These are phyloP conservation scores for Malbranchea cinnamomea DNA, from an alignment of 2,329 filamentous ascomycete species.

Conservation along the genomic window DNA sequence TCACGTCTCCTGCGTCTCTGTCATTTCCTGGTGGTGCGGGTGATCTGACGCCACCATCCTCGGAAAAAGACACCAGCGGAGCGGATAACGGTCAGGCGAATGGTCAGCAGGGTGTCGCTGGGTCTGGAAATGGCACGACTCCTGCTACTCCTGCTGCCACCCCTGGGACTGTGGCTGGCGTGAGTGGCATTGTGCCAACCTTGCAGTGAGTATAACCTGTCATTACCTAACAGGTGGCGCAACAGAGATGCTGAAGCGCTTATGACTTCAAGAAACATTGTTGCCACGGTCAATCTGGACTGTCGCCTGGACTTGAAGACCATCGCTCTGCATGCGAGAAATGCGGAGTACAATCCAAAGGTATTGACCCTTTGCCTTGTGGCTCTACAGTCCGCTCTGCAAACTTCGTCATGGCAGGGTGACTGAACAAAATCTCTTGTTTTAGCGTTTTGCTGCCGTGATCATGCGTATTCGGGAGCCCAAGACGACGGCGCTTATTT, in stretches of 20 bases:
- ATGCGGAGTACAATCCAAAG: conserved; percentile 98
- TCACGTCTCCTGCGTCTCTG: conserved; percentile 81
- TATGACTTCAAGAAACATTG: conserved; percentile 67
- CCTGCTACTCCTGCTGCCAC: conserved; percentile 85
- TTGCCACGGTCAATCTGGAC: conserved; percentile 95
- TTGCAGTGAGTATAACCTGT: conserved; percentile 83
- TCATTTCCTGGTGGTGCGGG: conserved; percentile 77
- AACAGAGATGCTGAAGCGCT: conserved; percentile 35
- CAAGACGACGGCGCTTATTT: conserved; percentile 96
- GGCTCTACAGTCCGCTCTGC: background rate
- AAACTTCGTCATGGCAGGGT: conserved; percentile 20
- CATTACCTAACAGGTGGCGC: conserved; percentile 28
- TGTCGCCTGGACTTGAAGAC: conserved; percentile 97
- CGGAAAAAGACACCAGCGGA: conserved; percentile 47
- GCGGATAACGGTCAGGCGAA: conserved; percentile 28
- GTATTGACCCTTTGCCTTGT: conserved; percentile 36
- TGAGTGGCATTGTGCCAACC: conserved; percentile 80
- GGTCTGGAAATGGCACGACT: conserved; percentile 63
- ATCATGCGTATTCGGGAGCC: conserved; percentile 99
- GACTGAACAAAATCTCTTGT: conserved; percentile 29
- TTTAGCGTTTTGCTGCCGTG: conserved; percentile 90
- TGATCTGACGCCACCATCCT: conserved; percentile 67
- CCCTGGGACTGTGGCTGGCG: conserved; percentile 65
- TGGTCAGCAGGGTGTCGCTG: conserved; percentile 39
- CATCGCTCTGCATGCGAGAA: conserved; percentile 92